Base-by-base conservation (phyloP, 2,329 filamentous ascomycete genomes). In the Knoxdaviesia capensis region DNA sequence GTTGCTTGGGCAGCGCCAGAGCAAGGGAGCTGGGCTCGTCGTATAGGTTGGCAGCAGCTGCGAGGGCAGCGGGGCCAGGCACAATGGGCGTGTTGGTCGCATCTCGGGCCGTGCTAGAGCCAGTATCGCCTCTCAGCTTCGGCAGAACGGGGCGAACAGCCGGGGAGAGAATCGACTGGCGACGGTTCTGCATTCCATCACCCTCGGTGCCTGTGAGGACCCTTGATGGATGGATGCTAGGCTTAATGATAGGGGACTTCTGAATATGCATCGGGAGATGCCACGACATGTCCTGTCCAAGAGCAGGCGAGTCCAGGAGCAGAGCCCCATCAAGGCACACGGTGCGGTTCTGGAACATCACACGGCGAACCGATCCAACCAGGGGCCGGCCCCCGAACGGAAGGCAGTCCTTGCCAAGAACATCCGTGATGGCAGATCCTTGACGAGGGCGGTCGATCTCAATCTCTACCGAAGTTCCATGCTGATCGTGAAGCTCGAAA, bases 401-500 rank as follows among this genome's bases (percentile, higher is more conserved):
- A 20, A 20, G 20, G 20, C 20, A 20, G 20, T 20, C 20, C 48
- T 80, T 83, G 30, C 51, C 51, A 34, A 51, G 41, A 31, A 36
- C 39, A 28, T 62, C 57, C 33, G 63, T 49, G 28, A 62, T 56
- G 44, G 58, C 56, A 40, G 71, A 59, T 43, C 78, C 63, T 4
- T 70, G 64, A 56, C 80, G 81, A 2, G 77, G 69, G 38, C 81
- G 73, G 54, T 84, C 80, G 50, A 86, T 66, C 59, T 86, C 81
- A 28, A 83, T 69, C 62, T 87, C 81, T 34, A 87, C 68, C 5
- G 71, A 73, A 34, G 78, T 77, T 45, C 76, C 76, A n/a, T 69
- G 60, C 59, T 87, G 81, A 50, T 87, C 81, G 49, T 87, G 81
- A 41, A 87, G 69, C 62, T 87, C 80, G 50, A 87, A 87, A 51